A percentile compares a stretch with the other conserved stretches of the same genome.
These are phyloP conservation scores for Citropsis articulata DNA, from an alignment of 345 rosid species.

Conservation along the genomic window DNA sequence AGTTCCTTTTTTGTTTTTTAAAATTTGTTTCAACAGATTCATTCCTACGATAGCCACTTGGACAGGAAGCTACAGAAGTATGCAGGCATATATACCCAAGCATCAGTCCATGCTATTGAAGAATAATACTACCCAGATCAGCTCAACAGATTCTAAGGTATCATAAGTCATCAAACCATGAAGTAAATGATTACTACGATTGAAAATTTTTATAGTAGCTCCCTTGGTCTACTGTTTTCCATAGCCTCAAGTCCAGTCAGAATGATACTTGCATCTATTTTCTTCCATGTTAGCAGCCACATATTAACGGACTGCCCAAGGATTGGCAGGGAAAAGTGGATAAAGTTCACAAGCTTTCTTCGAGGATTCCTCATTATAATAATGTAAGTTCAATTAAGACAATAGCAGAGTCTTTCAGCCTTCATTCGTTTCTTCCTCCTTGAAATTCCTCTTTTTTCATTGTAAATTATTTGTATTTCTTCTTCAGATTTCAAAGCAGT, in stretches of 20 bases:
- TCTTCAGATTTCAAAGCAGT: constrained; percentile 54
- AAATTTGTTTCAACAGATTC: constrained; percentile 44
- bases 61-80: constrained; percentile 77
- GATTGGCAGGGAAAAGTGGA: constrained; percentile 65
- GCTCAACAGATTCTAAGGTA: neutral
- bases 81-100: constrained; percentile 68
- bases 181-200: neutral
- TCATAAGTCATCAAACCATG: neutral
- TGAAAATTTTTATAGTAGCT: neutral
- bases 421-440: neutral
- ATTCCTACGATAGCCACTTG: constrained; percentile 79
- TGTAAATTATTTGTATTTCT: neutral
- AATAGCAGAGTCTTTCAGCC: neutral
- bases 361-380: constrained; percentile 72
- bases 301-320: constrained; percentile 53
- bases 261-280: neutral
- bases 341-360: constrained; percentile 54
- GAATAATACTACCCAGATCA: constrained; percentile 54
- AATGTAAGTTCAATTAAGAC: constrained; percentile 33
- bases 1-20: neutral
- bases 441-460: neutral
- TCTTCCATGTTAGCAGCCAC: constrained; percentile 47
- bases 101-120: constrained; percentile 73
- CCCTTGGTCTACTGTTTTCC: neutral
- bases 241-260: neutral